Base-by-base conservation (phyloP, 2,329 filamentous ascomycete genomes). In the Blastomyces percursus region DNA sequence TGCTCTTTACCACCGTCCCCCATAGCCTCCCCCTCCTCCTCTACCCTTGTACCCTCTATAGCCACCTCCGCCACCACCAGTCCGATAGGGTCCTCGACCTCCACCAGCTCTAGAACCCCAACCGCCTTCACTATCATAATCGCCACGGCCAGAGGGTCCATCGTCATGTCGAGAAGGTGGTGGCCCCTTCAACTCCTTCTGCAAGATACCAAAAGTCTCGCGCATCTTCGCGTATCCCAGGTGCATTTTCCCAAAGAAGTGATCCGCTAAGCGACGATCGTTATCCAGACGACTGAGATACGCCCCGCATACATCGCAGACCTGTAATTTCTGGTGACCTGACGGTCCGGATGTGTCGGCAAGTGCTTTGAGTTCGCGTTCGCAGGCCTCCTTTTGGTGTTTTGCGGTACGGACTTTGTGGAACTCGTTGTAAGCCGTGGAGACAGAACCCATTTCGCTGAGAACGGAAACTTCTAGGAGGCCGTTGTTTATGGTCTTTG, bases 211-310 rank as follows among this genome's bases (percentile, higher is more conserved):
- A 71, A 85, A 91, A 2, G 91, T 94, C 81, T 94, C 96, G 69
- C 94, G 86, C 94, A 99, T 99, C 77, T 96, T 90, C 19, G 94
- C 94, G 74, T 97, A 99, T 0, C 94, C 94, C 63, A 99, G 79
- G 73, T 99, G 94, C 94, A 99, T 99, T 81, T 99, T 99, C 27
- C 94, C 94, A 76, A 96, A 97, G 74, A 99, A 99, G 75, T 99
- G 94, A 73, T 99, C 94, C 24, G 94, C 94, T 72, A 99, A 76
- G 38, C 94, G 84, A 44, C 94, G 84, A 74, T 99, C 94, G 72
- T 99, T 99, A 73, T 99, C 94, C 40, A 99, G 82, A 27, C 94
- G 81, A 66, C 87, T 91, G 46, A 99, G 82, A 74, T 97, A 99
- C 6, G 94, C 94, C 66, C 94, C 94, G 75, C 94, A 99, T 0